Base-by-base conservation (phyloP, 2,329 filamentous ascomycete species). In the Graphilbum fragrans region DNA sequence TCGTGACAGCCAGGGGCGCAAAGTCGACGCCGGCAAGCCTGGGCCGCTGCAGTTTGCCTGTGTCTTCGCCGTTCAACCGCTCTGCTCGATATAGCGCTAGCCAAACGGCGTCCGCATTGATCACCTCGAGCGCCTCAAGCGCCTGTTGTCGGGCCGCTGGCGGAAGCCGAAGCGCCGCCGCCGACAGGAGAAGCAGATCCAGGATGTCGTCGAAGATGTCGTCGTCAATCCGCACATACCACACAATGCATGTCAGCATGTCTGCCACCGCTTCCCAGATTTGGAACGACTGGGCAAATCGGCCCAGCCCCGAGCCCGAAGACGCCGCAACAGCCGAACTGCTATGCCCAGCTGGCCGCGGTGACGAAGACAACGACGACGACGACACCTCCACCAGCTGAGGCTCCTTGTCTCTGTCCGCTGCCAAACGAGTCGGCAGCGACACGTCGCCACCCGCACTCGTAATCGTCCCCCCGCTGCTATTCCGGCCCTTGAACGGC, bases 81-180 rank as follows among this genome's bases (percentile, higher is more conserved):
- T 47, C 44, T 6, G 29, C 20, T 0, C 37, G 25, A 42, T 72
- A 70, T 52, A 74, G 58, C 33, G 66, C 64, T 48, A 90, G 59
- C 86, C 86, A 93, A 4, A 92, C 80, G 2, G 82, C 80, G 63
- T 92, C 85, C 1, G 70, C 64, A 56, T 90, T 87, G 41, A 81
- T 62, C 3, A 55, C 60, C 49, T 82, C 76, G 36, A 92, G 58
- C 11, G 74, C 76, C 27, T 62, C 59, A 37, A 66, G 69, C 11
- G 80, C 69, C 37, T 72, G 63, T 2, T 52, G 41, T 22, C 67
- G 62, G 27, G 55, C 58, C 38, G 65, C 58, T 35, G 79, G 49
- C 23, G 46, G 33, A 21, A 48, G 35, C 33, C 43, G 38, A 2
- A 35, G 37, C 33, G 54, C 57, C 40, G 65, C 58, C 35, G 80